Conservation (phyloP, 2,329 filamentous ascomycete species). For the Epichloe coenophiala region DNA sequence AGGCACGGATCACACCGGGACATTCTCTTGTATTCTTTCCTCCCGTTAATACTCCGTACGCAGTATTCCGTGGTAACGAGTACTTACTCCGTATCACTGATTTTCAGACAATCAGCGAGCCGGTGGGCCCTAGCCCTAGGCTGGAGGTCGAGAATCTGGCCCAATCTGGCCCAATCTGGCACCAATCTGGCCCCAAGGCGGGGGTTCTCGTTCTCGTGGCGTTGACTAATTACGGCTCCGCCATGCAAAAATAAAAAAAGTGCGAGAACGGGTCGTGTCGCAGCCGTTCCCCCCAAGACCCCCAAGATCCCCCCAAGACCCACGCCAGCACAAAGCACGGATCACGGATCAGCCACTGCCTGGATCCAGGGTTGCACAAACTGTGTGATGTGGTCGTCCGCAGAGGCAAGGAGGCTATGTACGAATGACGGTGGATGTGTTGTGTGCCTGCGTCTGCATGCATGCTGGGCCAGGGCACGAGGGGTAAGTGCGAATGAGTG, state of each 20-base stretch:
- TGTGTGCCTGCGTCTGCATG: no score
- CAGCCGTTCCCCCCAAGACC: neutral
- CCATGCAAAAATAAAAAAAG: neutral
- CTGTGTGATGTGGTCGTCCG: neutral
- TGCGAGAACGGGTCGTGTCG: no score
- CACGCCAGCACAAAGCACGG: neutral
- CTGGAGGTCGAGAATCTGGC: no score
- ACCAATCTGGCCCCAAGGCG: neutral
- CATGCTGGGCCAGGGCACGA: no score
- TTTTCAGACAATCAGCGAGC: neutral
- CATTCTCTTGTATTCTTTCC: slow-evolving; percentile 1
- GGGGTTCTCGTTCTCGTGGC: neutral
- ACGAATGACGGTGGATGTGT: no score
- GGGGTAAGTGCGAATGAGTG: no score
- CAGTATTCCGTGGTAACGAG: neutral
- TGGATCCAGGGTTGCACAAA: slow-evolving; percentile 2
- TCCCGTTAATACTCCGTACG: neutral
- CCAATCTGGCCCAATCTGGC: neutral
- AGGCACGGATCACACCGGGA: neutral
- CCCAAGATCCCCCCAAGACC: neutral
- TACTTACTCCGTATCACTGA: neutral
- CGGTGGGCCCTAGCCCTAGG: neutral
- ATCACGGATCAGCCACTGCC: neutral
- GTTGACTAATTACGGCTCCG: neutral
- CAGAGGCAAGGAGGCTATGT: no score